Evolutionary conservation across 2,329 filamentous ascomycete genomes (phyloP).

Genomic region (Aspergillus calidoustus): DNA sequence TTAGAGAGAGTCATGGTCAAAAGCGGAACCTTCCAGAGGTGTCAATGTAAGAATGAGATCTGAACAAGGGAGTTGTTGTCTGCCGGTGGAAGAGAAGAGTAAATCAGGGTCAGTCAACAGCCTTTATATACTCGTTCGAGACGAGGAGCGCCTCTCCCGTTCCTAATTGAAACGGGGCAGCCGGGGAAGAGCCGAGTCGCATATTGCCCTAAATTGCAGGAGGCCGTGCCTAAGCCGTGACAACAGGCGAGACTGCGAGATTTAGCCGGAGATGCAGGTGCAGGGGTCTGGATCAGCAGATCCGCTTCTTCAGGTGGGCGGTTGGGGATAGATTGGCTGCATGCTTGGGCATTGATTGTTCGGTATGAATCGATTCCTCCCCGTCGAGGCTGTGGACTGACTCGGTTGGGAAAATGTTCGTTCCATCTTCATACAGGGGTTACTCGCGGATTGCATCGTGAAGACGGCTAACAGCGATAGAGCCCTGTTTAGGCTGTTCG

Average conservation of each 20-base stretch:
- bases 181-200: slow-evolving; percentile 7
- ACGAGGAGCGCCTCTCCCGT: not conserved
- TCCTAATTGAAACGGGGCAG: not conserved
- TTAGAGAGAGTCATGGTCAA: slow-evolving; percentile 34
- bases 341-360: not conserved
- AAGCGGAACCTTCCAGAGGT: slow-evolving; percentile 22
- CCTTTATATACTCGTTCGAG: slow-evolving; percentile 22
- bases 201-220: slow-evolving; percentile 10
- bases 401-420: not conserved
- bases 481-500: not conserved
- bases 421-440: not conserved
- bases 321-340: not conserved
- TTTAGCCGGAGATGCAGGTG: slow-evolving; percentile 12
- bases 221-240: slow-evolving; percentile 4
- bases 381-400: not conserved
- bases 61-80: slow-evolving; percentile 1
- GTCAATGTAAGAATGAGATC: slow-evolving; percentile 10
- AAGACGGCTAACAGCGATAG: not conserved
- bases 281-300: slow-evolving; percentile 14
- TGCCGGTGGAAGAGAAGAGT: not conserved
- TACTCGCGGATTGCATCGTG: not conserved
- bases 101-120: not conserved
- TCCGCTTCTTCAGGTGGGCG: slow-evolving; percentile 7
- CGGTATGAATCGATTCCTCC: not conserved
- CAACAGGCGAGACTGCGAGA: not conserved